Conservation (phyloP, 306 rosid species). For the Purshia tridentata region DNA sequence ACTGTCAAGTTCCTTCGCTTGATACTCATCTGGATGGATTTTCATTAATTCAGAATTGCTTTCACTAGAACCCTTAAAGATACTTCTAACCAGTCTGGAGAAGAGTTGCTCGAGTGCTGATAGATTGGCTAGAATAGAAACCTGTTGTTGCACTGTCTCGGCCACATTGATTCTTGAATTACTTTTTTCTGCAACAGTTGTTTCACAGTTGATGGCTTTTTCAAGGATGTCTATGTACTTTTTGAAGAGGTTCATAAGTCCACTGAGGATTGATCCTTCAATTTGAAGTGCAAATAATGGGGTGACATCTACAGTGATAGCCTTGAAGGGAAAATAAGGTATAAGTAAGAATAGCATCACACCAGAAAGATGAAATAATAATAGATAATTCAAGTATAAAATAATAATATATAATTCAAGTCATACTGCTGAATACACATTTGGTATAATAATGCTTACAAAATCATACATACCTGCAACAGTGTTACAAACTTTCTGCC, state of each 20-base stretch:
- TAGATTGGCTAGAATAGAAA: constrained; percentile 64
- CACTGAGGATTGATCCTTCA: constrained; percentile 48
- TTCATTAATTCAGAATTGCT: constrained; percentile 25
- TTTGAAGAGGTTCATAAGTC: constrained; percentile 46
- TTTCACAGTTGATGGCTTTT: constrained; percentile 41
- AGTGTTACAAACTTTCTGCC: constrained; percentile 64
- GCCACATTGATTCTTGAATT: constrained; percentile 46
- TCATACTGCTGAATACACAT: too few species aligned
- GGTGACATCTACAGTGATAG: constrained; percentile 47
- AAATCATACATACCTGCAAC: constrained; percentile 53
- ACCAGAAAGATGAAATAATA: neutral
- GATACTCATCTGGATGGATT: constrained; percentile 28
- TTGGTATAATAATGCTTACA: neutral
- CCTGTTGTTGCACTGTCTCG: constrained; percentile 47
- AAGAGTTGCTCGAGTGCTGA: constrained; percentile 47
- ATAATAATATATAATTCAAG: neutral
- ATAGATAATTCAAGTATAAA: neutral
- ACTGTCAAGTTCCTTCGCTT: constrained; percentile 40
- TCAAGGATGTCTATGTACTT: constrained; percentile 54
- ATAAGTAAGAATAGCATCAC: constrained; percentile 13
- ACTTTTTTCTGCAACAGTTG: constrained; percentile 27
- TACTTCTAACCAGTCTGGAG: constrained; percentile 33
- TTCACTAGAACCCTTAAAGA: constrained; percentile 28
- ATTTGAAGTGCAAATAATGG: constrained; percentile 55
- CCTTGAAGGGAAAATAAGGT: constrained; percentile 29